A percentile compares a stretch with the other conserved stretches of the same genome.
These are phyloP conservation scores for Beauveria australis DNA, from an alignment of 2,329 filamentous ascomycete species.

Conservation along the genomic window DNA sequence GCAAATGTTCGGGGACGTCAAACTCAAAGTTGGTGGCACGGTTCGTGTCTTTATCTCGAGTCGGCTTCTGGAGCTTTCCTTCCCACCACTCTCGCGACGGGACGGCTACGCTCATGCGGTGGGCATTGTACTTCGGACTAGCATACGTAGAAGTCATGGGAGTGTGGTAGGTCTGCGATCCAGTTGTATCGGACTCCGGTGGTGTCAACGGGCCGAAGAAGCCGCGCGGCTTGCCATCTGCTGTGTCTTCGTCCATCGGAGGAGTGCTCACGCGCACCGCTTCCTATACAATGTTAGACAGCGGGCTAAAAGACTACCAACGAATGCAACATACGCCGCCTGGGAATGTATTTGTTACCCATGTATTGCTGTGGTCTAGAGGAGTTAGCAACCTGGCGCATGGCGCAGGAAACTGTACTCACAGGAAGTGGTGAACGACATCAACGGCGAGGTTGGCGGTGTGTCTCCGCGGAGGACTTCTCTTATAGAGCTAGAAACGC, in stretches of 20 bases:
- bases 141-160: constrained; percentile 7
- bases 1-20: constrained; percentile 42
- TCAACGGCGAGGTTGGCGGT: constrained; percentile 22
- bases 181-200: constrained; percentile 14
- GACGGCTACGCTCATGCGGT: constrained; percentile 17
- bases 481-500: constrained; percentile 33
- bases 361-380: constrained; percentile 9
- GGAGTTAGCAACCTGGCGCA: constrained; percentile 9
- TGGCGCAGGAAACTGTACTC: not conserved
- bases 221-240: constrained; percentile 28
- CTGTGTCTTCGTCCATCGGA: constrained; percentile 31
- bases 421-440: constrained; percentile 11
- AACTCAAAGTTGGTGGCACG: constrained; percentile 32
- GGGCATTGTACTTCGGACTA: constrained; percentile 15
- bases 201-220: constrained; percentile 36
- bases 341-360: constrained; percentile 18
- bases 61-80: constrained; percentile 17
- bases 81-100: constrained; percentile 31
- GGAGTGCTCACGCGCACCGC: constrained; percentile 41
- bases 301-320: too few species aligned
- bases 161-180: not conserved
- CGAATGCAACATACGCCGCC: constrained; percentile 24
- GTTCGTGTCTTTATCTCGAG: constrained; percentile 15
- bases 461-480: constrained; percentile 31
- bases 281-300: constrained; percentile 29